Evolutionary conservation across 345 rosid species (phyloP).

Genomic region (Arabidopsis arenosa): DNA sequence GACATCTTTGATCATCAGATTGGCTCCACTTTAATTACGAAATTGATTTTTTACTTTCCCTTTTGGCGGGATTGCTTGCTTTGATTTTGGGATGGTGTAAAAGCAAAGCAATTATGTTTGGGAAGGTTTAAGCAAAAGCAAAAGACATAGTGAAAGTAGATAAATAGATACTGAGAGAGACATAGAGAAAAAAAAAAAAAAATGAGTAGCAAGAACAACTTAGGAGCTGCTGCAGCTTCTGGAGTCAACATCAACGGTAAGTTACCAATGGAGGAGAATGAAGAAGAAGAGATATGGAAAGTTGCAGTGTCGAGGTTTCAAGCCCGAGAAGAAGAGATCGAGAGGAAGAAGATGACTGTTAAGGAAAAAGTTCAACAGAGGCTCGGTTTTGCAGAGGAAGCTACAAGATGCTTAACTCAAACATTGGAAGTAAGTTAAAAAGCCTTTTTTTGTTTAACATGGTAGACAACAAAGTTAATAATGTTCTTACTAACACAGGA

Average conservation of each 20-base stretch:
- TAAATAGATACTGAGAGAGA: slow-evolving; percentile 31
- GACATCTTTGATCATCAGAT: slow-evolving; percentile 29
- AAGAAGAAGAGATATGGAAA: slow-evolving; percentile 60
- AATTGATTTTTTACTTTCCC: slow-evolving; percentile 24
- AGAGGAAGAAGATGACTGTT: slow-evolving; percentile 72
- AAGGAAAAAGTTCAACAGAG: slow-evolving; percentile 71
- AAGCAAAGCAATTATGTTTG: slow-evolving; percentile 38
- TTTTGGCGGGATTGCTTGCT: slow-evolving; percentile 49
- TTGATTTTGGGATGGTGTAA: slow-evolving; percentile 48
- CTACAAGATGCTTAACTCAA: slow-evolving; percentile 65
- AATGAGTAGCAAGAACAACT: slow-evolving; percentile 46
- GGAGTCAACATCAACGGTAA: slow-evolving; percentile 44
- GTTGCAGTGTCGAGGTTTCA: slow-evolving; percentile 60
- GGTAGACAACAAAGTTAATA: neutral
- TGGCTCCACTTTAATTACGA: slow-evolving; percentile 28
- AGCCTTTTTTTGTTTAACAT: neutral
- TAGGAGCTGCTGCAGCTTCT: slow-evolving; percentile 38
- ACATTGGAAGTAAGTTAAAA: slow-evolving; percentile 68
- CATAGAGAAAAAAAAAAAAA: slow-evolving; percentile 14
- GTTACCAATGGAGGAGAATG: slow-evolving; percentile 58
- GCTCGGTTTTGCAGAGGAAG: slow-evolving; percentile 77
- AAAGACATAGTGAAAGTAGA: slow-evolving; percentile 3
- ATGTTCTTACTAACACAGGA: slow-evolving; percentile 52
- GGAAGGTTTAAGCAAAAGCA: slow-evolving; percentile 47
- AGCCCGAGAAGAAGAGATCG: slow-evolving; percentile 84